Percentiles rank a stretch among this genome's conserved stretches.
phyloP scores from a whole-genome alignment of 345 rosid species.

The Euphorbia lathyris region DNA sequence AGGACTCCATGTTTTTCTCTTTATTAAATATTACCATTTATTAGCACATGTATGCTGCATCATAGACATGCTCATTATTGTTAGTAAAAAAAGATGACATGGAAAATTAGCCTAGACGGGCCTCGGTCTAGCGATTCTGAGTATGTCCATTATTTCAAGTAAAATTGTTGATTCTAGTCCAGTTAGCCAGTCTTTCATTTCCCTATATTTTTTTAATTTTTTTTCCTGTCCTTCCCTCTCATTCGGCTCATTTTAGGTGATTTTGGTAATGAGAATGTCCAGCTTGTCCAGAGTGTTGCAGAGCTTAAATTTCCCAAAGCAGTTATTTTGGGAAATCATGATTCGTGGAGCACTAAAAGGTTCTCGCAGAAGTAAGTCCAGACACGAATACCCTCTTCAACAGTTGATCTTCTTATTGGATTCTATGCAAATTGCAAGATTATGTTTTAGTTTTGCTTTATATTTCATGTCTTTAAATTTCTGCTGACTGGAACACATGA shows the following conservation, averaged over 20 bases:
- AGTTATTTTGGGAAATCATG: slow-evolving; percentile 83
- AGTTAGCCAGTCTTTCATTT: not conserved
- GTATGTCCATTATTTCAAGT: not conserved
- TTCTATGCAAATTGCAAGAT: not conserved
- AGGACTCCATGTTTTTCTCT: not conserved
- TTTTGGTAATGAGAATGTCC: slow-evolving; percentile 74
- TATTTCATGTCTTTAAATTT: not conserved
- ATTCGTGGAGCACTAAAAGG: slow-evolving; percentile 65
- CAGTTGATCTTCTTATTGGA: not conserved
- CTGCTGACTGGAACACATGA: not conserved
- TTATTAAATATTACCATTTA: not conserved
- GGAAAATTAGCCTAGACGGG: not conserved
- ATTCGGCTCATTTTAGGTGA: slow-evolving; percentile 54
- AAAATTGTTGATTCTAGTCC: not conserved
- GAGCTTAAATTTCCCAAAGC: slow-evolving; percentile 65
- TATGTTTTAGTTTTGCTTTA: not conserved
- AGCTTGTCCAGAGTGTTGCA: slow-evolving; percentile 63
- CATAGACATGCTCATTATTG: not conserved
- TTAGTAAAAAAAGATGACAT: slow-evolving; percentile 1
- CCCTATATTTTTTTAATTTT: not conserved
- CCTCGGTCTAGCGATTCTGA: not conserved
- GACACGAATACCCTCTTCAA: not conserved
- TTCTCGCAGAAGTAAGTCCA: slow-evolving; percentile 51
- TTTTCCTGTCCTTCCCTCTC: not conserved
- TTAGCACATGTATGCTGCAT: not conserved